Conservation (phyloP, 306 rosid genomes). For the Trichosanthes truncata region DNA sequence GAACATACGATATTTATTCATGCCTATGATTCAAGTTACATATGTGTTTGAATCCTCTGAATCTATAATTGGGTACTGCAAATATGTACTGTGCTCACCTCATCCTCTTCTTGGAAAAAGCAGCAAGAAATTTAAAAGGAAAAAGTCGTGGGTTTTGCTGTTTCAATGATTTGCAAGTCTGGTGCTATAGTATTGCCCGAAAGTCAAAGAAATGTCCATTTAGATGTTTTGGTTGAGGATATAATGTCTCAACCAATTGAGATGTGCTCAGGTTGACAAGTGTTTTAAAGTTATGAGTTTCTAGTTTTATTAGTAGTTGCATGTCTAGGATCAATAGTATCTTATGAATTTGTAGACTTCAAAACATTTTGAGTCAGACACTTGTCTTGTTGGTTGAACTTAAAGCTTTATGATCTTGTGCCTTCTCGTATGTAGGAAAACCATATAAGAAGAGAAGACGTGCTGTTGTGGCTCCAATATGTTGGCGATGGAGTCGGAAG, state of each 20-base stretch:
- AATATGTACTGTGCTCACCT: neutral
- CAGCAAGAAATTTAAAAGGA: neutral
- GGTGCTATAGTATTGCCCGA: neutral
- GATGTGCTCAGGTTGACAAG: neutral
- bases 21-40: neutral
- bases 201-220: neutral
- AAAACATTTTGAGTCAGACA: neutral
- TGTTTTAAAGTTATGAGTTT: neutral
- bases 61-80: neutral
- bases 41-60: neutral
- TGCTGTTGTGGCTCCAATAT: conserved; percentile 2
- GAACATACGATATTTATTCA: neutral
- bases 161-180: neutral
- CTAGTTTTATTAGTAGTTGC: neutral
- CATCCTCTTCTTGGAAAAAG: neutral
- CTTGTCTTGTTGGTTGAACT: neutral
- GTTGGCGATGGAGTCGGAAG: conserved; percentile 32
- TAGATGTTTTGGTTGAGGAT: neutral
- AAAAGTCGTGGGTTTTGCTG: neutral
- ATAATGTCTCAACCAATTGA: neutral
- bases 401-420: neutral
- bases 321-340: neutral
- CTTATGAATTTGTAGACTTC: neutral
- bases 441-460: conserved; percentile 3
- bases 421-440: neutral